phyloP scores from a whole-genome alignment of 2,329 filamentous ascomycete species.

The Aspergillus ochraceus region DNA sequence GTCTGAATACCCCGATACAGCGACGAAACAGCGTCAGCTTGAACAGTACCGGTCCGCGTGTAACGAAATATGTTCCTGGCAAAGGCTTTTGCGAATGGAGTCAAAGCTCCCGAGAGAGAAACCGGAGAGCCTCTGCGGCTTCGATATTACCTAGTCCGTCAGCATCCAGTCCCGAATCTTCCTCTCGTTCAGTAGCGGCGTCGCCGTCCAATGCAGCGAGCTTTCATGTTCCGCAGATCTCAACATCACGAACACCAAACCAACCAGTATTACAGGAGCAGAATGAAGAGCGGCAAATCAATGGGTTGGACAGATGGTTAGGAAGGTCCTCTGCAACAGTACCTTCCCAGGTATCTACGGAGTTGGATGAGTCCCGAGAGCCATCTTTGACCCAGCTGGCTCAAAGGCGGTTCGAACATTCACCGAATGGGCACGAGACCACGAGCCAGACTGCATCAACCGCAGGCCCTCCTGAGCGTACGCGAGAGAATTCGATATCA shows the following conservation, averaged over 20 bases:
- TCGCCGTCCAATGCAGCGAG: conserved; percentile 13
- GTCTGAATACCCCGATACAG: conserved; percentile 25
- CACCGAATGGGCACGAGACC: not conserved
- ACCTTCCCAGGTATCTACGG: not conserved
- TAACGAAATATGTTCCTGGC: not conserved
- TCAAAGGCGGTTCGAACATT: not conserved
- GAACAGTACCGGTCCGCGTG: not conserved
- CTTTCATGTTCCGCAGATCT: conserved; percentile 8
- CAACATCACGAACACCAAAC: conserved; percentile 2
- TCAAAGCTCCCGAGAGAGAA: not conserved
- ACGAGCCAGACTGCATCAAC: not conserved
- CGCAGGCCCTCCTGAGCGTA: not conserved
- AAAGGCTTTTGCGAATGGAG: not conserved
- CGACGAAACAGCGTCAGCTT: not conserved
- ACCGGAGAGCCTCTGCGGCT: not conserved
- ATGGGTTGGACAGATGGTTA: conserved; percentile 35
- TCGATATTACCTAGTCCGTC: conserved; percentile 21
- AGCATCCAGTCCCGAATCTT: conserved; percentile 8
- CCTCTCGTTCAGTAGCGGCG: not conserved
- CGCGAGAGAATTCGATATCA: not conserved
- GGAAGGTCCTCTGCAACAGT: conserved; percentile 15
- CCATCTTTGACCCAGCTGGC: conserved; percentile 13
- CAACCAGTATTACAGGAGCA: conserved; percentile 13
- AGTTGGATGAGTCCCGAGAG: not conserved
- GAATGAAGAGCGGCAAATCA: conserved; percentile 22